Evolutionary conservation across 352 stramenopile species (phyloP), one percentile per base, ranked within the genome.

Genomic region (Globisporangium spiculum): DNA sequence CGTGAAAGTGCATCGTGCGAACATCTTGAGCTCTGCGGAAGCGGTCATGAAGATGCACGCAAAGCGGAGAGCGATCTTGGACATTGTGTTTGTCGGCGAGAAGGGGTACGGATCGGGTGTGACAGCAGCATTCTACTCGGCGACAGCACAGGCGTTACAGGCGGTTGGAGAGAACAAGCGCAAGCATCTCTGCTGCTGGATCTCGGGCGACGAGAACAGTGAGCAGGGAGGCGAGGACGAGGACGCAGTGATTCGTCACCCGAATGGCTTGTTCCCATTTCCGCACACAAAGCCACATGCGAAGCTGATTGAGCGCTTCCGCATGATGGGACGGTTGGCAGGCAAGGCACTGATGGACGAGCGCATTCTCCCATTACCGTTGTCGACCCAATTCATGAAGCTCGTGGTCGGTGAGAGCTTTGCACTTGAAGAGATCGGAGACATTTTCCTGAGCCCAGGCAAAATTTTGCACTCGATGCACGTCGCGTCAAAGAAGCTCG

Each of bases 301-400:
- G 4, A 81, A 80, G 38, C 55, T 94, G 22, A 48, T 88, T 5
- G 80, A 96, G 36, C 81, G 86, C 10, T 96, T 96, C 55, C 83
- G 86, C 8, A 90, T 91, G 80, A 89, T 96, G 69, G 88, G 88
- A 14, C 86, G 88, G 5, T 54, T 96, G 38, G 84, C 85, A 41
- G 88, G 88, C 24, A 96, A 94, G 56, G 86, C 88, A 24, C 67
- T 96, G 59, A 92, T 94, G 85, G 88, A 96, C 63, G 84, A 89
- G 41, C 79, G 84, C 5, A 66, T 96, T 7, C 78, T 96, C 1
- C 86, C 88, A 20, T 68, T 96, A 30, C 86, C 86, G 4, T 53
- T 96, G 22, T 92, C 88, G 34, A 61, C 67, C 9, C 83, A 94
- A 22, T 96, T 96, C 66, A 84, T 94, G 60, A 80, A 88, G 56